These are phyloP conservation scores for Lathyrus tuberosus DNA, from an alignment of 306 rosid genomes.

Conservation along the genomic window DNA sequence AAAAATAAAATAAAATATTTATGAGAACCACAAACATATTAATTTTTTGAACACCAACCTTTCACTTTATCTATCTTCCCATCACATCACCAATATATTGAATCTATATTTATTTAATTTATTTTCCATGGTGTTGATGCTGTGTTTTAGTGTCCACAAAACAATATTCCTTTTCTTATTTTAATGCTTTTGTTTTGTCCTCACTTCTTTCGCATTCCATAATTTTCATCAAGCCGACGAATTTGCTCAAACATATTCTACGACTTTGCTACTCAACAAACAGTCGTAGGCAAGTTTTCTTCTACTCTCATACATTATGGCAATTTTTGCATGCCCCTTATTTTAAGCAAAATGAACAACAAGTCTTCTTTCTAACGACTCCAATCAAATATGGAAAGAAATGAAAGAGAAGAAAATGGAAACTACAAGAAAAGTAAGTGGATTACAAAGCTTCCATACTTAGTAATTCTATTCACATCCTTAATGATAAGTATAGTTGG, in stretches of 20 bases:
- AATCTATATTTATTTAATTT: too few species aligned
- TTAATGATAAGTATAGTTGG: slow-evolving; percentile 58
- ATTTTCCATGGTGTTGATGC: too few species aligned
- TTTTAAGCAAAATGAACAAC: slow-evolving; percentile 3
- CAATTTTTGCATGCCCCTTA: background rate
- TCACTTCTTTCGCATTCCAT: background rate
- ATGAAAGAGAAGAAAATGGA: slow-evolving; percentile 40
- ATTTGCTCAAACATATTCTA: slow-evolving; percentile 6
- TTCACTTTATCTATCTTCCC: too few species aligned
- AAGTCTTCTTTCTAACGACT: background rate
- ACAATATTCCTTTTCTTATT: background rate
- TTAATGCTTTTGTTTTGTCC: background rate
- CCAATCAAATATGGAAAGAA: slow-evolving; percentile 43
- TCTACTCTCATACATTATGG: background rate
- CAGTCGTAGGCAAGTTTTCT: slow-evolving; percentile 33
- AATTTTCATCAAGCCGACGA: background rate
- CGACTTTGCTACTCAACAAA: slow-evolving; percentile 22
- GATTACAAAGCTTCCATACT: slow-evolving; percentile 35
- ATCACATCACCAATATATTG: too few species aligned
- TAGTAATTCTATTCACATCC: slow-evolving; percentile 41
- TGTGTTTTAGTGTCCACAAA: too few species aligned
- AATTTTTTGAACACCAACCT: too few species aligned
- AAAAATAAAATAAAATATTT: too few species aligned
- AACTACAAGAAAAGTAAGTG: slow-evolving; percentile 34
- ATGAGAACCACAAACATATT: too few species aligned